Conservation (phyloP, 2,329 filamentous ascomycete species). For the Colletotrichum salicis region DNA sequence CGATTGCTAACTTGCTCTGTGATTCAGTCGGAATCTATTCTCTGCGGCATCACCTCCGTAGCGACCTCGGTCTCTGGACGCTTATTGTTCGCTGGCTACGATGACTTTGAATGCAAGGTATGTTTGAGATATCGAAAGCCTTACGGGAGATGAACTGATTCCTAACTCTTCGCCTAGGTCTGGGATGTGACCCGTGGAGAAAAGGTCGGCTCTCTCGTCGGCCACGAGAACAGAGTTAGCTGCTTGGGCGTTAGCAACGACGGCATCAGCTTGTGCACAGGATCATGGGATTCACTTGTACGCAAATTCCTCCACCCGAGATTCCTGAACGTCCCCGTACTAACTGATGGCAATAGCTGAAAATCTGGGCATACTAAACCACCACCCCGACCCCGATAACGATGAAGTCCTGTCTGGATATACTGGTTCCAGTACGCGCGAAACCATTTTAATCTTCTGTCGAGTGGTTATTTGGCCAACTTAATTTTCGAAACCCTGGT, state of each 20-base stretch:
- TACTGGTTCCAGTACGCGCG: conserved; percentile 37
- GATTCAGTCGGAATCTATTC: conserved; percentile 88
- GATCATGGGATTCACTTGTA: conserved; percentile 99
- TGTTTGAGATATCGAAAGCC: conserved; percentile 41
- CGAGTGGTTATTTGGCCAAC: conserved; percentile 35
- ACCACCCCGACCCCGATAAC: conserved; percentile 14
- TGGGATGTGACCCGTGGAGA: conserved; percentile 98
- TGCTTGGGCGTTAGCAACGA: conserved; percentile 99
- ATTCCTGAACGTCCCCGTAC: conserved; percentile 53
- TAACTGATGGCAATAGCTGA: conserved; percentile 69
- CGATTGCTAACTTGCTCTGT: conserved; percentile 36
- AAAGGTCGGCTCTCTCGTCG: conserved; percentile 94
- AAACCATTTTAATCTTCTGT: conserved; percentile 37
- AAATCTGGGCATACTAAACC: conserved; percentile 84
- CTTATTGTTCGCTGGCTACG: conserved; percentile 95
- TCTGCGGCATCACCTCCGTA: conserved; percentile 98
- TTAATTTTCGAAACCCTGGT: conserved; percentile 37
- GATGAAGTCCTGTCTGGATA: conserved; percentile 36
- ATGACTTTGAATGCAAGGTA: conserved; percentile 99
- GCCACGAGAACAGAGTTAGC: conserved; percentile 98
- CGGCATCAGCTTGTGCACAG: conserved; percentile 98
- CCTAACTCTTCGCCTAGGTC: conserved; percentile 68
- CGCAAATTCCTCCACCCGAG: conserved; percentile 51
- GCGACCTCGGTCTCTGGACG: conserved; percentile 97
- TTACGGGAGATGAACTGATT: conserved; percentile 5